Evolutionary conservation across 345 rosid genomes (phyloP).

Genomic region (Salix dunnii): DNA sequence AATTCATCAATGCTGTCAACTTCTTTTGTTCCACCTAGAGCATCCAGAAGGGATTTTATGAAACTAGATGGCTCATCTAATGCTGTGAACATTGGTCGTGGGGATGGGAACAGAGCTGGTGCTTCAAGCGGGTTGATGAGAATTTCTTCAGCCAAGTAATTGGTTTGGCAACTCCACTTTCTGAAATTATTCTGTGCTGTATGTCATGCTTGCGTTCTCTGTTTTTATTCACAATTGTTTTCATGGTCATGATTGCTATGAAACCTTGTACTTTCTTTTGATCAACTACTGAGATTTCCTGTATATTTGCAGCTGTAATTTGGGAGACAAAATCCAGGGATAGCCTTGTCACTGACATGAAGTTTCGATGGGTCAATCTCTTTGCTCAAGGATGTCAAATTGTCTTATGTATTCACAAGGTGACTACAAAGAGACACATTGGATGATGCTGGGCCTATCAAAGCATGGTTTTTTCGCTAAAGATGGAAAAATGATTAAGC

Average conservation of each 20-base stretch:
- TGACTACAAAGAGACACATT: conserved; percentile 21
- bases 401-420: conserved; percentile 14
- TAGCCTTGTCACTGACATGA: conserved; percentile 10
- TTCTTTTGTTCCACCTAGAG: conserved; percentile 24
- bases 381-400: conserved; percentile 6
- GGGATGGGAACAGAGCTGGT: conserved; percentile 28
- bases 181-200: not conserved
- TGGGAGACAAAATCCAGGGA: conserved; percentile 8
- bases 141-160: conserved; percentile 34
- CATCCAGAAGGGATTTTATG: conserved; percentile 19
- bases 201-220: not conserved
- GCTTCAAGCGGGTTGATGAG: conserved; percentile 36
- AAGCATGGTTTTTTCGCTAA: conserved; percentile 13
- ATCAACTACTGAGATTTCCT: not conserved
- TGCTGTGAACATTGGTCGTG: conserved; percentile 16
- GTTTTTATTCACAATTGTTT: not conserved
- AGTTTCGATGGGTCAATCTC: conserved; percentile 19
- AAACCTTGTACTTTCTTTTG: not conserved
- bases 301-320: conserved; percentile 18
- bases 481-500: conserved; percentile 15
- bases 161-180: conserved; percentile 11
- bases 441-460: conserved; percentile 23
- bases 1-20: conserved; percentile 25
- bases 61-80: conserved; percentile 28
- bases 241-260: not conserved